These are phyloP conservation scores for Sugiyamaella chiloensis DNA, from an alignment of 805 yeast genomes.

Conservation along the genomic window DNA sequence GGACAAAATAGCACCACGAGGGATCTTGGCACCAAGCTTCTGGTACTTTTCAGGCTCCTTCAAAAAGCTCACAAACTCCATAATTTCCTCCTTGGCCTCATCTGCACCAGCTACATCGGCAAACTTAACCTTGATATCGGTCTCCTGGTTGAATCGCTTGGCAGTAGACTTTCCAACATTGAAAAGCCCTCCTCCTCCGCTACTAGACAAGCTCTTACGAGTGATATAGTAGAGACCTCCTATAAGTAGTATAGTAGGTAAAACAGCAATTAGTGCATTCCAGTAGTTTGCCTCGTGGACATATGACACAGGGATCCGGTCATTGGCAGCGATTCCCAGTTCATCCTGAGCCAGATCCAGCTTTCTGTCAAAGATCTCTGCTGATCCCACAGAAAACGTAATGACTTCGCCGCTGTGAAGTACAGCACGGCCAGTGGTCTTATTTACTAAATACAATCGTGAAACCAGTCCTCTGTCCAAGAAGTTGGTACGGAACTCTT, in stretches of 20 bases:
- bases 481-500: slow-evolving; percentile 76
- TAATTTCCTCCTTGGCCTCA: slow-evolving; percentile 95
- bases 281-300: slow-evolving; percentile 65
- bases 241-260: slow-evolving; percentile 86
- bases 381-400: slow-evolving; percentile 80
- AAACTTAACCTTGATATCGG: slow-evolving; percentile 83
- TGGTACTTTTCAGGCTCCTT: slow-evolving; percentile 89
- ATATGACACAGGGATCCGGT: slow-evolving; percentile 79
- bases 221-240: slow-evolving; percentile 87
- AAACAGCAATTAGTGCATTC: slow-evolving; percentile 62
- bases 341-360: slow-evolving; percentile 73
- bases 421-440: slow-evolving; percentile 67
- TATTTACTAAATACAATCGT: slow-evolving; percentile 71
- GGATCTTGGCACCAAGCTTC: slow-evolving; percentile 92
- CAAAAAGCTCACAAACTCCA: slow-evolving; percentile 95
- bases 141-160: slow-evolving; percentile 84
- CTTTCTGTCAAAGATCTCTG: slow-evolving; percentile 81
- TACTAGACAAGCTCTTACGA: slow-evolving; percentile 54
- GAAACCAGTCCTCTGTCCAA: slow-evolving; percentile 76
- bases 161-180: slow-evolving; percentile 89
- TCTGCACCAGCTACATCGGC: slow-evolving; percentile 96
- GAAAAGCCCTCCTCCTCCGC: slow-evolving; percentile 77
- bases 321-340: slow-evolving; percentile 54
- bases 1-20: slow-evolving; percentile 94
- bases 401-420: slow-evolving; percentile 40